Conservation (phyloP, 805 yeast species). For the Starmerella etchellsii region DNA sequence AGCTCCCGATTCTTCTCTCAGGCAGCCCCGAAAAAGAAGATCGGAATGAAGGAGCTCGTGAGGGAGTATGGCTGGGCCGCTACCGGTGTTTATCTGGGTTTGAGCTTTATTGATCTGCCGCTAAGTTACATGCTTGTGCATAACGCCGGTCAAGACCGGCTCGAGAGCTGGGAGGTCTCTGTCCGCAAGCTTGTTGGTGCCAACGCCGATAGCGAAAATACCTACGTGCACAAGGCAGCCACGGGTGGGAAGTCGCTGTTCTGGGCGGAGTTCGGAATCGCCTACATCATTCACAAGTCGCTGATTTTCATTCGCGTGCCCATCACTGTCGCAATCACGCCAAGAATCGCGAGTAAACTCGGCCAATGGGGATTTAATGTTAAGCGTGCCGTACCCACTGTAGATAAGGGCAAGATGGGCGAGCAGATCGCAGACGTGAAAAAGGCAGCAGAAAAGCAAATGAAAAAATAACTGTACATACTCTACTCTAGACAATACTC, state of each 20-base stretch:
- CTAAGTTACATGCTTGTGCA: slow-evolving; percentile 73
- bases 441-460: no score
- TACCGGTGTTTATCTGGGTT: slow-evolving; percentile 63
- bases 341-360: slow-evolving; percentile 52
- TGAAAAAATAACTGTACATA: no score
- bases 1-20: neutral
- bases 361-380: slow-evolving; percentile 71
- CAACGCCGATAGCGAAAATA: slow-evolving; percentile 30
- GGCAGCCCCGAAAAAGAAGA: slow-evolving; percentile 3
- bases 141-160: slow-evolving; percentile 71
- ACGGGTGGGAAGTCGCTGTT: slow-evolving; percentile 32
- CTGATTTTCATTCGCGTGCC: slow-evolving; percentile 77
- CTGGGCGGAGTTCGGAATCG: slow-evolving; percentile 75
- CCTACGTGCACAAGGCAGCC: slow-evolving; percentile 19
- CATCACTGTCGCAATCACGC: slow-evolving; percentile 82
- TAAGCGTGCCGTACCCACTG: slow-evolving; percentile 31
- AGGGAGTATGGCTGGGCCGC: slow-evolving; percentile 89
- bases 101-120: slow-evolving; percentile 72
- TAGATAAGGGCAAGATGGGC: slow-evolving; percentile 17
- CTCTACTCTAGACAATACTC: no score
- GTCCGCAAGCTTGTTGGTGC: slow-evolving; percentile 52
- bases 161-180: slow-evolving; percentile 50
- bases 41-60: slow-evolving; percentile 43
- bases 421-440: slow-evolving; percentile 5
- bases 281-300: slow-evolving; percentile 87